Base-by-base conservation (phyloP, 2,329 filamentous ascomycete species). In the Gaeumannomyces tritici region DNA sequence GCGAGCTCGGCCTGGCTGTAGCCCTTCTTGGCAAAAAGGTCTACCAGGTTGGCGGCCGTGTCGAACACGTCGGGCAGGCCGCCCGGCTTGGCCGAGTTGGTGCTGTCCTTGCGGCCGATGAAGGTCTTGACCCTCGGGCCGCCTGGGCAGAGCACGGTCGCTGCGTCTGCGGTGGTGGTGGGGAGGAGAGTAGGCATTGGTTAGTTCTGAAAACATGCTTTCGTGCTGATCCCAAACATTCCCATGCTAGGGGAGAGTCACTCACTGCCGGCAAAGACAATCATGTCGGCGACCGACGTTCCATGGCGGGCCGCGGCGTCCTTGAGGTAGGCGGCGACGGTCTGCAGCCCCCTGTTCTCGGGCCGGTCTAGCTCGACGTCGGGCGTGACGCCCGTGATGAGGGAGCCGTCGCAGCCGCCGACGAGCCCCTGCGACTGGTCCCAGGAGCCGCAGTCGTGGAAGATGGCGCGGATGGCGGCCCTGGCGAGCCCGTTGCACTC, bases 251-350 rank as follows among this genome's bases (percentile, higher is more conserved):
- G 5, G 29, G 5, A n/a, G 42, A 9, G 42, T 47, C 7, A 47
- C 42, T 51, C 11, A 51, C 42, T 73, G 70, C 73, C 76, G 2
- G 76, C 79, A 59, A 82, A 77, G 67, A 83, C 79, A 47, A 82
- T 79, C 24, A 85, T 71, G 69, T 85, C 82, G 24, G 82, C 82
- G 65, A 80, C 79, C 11, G 75, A 72, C 21, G 82, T 74, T n/a
- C 67, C 70, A 63, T 73, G 70, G 9, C 63, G 61, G 31, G 67
- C 64, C 57, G 74, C 75, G 63, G 79, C 73, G 63, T 76, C 79
- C 63, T 76, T 73, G 27, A 67, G 64, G 61, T 75, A 76, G 66
- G 63, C 64, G 7, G 74, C 75, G 55, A 80, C 77, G 11, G 67
- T 70, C 62, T 75, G 69, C 4, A 85, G 72, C 0, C 80, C 81